These are phyloP conservation scores for Colletotrichum australisinense DNA, from an alignment of 2,329 filamentous ascomycete genomes.

Conservation along the genomic window DNA sequence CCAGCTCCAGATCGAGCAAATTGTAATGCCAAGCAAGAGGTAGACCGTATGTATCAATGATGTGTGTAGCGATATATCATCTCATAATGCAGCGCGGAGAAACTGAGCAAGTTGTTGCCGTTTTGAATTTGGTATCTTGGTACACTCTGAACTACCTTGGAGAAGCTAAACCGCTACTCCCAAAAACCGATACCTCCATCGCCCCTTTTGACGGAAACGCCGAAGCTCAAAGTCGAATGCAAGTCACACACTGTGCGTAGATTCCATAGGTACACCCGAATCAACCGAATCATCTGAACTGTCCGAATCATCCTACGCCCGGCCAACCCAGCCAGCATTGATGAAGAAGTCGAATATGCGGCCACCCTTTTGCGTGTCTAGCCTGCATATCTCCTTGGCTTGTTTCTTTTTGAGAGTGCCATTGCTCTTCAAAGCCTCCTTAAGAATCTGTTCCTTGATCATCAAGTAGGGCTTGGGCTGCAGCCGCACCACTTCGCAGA, in stretches of 20 bases:
- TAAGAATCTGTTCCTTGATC: slow-evolving; percentile 92
- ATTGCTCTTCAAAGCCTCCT: slow-evolving; percentile 89
- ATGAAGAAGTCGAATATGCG: slow-evolving; percentile 96
- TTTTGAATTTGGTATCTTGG: slow-evolving; percentile 28
- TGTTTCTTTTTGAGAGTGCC: slow-evolving; percentile 94
- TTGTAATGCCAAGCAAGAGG: background rate
- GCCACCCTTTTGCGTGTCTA: slow-evolving; percentile 87
- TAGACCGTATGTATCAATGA: background rate
- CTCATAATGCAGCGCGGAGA: background rate
- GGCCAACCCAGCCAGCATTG: slow-evolving; percentile 90
- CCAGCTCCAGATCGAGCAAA: background rate
- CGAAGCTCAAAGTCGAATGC: background rate
- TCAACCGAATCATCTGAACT: too few species aligned
- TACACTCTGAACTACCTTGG: background rate
- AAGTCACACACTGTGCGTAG: background rate
- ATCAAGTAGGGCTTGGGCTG: slow-evolving; percentile 95
- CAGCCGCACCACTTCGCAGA: slow-evolving; percentile 86
- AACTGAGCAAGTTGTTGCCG: background rate
- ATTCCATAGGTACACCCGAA: too few species aligned
- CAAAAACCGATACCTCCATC: background rate
- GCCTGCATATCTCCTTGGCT: slow-evolving; percentile 83
- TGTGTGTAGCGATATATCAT: background rate
- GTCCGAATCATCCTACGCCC: slow-evolving; percentile 64
- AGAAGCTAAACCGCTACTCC: slow-evolving; percentile 5
- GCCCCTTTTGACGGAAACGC: background rate